phyloP scores from a whole-genome alignment of 2,329 filamentous ascomycete species.

The Hortaea sp. region DNA sequence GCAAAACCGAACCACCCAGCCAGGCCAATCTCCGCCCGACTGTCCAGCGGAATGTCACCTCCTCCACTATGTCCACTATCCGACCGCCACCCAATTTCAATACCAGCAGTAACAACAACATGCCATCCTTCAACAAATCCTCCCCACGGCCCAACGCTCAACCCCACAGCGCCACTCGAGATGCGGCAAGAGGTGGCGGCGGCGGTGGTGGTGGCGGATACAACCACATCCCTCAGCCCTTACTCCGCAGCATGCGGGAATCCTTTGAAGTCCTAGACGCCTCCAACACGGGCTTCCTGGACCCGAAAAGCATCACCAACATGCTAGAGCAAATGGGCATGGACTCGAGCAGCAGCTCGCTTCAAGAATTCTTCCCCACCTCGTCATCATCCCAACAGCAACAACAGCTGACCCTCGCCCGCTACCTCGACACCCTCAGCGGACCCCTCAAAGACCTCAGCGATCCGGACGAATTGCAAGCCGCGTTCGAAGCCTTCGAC shows the following conservation, averaged over 20 bases:
- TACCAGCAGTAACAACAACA: not conserved
- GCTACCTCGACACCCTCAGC: constrained; percentile 76
- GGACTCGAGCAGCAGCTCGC: constrained; percentile 57
- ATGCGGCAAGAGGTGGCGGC: not conserved
- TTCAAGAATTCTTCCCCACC: constrained; percentile 70
- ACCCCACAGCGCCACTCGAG: not conserved
- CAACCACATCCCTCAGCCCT: constrained; percentile 66
- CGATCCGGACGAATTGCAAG: constrained; percentile 67
- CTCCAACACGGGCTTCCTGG: constrained; percentile 75
- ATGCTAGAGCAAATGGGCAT: constrained; percentile 82
- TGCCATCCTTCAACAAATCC: not conserved
- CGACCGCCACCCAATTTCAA: constrained; percentile 6
- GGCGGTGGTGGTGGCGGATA: constrained; percentile 26
- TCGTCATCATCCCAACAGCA: constrained; percentile 35
- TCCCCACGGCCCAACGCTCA: not conserved
- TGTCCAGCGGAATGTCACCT: constrained; percentile 28
- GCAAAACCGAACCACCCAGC: constrained; percentile 14
- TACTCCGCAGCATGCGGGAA: constrained; percentile 80
- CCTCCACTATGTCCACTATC: constrained; percentile 20
- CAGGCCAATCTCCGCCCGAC: constrained; percentile 25
- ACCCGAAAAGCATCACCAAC: constrained; percentile 71
- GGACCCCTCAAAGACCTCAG: constrained; percentile 65
- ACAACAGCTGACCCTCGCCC: constrained; percentile 69
- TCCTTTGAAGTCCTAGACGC: constrained; percentile 89
- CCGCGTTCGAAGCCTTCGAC: constrained; percentile 90